Evolutionary conservation across 2,329 filamentous ascomycete genomes (phyloP), one percentile per base, ranked within the genome.

Genomic region (Penicillium expansum): DNA sequence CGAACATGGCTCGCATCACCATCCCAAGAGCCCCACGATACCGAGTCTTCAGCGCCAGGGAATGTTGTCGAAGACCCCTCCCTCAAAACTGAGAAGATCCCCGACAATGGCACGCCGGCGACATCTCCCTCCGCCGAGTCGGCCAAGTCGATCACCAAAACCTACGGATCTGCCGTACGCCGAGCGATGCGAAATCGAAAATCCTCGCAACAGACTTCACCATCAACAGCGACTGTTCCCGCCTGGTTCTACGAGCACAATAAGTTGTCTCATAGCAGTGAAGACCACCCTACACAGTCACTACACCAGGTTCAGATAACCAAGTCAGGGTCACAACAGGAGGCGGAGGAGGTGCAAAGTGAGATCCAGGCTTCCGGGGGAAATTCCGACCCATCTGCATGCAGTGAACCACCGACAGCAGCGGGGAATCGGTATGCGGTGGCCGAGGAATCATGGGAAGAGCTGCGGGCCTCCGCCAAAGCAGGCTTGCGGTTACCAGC

Each of bases 381-480:
- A 24, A 61, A 64, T 18, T 66, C 63, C 5, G 59, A 69, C 13
- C 65, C 68, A 2, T 57, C 63, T 29, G 53, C 58, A 4, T 56
- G 64, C 0, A 61, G 55, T 32, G 62, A 57, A n/a, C 53, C 65
- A 13, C 16, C 61, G 8, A 47, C 60, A 5, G 59, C 60, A 9
- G 43, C 59, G 7, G 63, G 67, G 10, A 59, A 68, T 44, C 71
- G 73, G 22, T 79, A 78, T 62, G 65, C 69, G n/a, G 62, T 80
- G 44, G 71, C 71, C 20, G 69, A 76, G 43, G 69, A 71, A 29
- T 58, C 78, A 22, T 79, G 76, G 76, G 70, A 75, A 51, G 81
- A 83, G 65, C 75, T 86, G 39, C 70, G 75, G 13, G 77, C 81
- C 16, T 78, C 78, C 16, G 73, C 83, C 44, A 78, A 77, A 58